Evolutionary conservation across 352 stramenopile species (phyloP).

Genomic region (Globisporangium polare): DNA sequence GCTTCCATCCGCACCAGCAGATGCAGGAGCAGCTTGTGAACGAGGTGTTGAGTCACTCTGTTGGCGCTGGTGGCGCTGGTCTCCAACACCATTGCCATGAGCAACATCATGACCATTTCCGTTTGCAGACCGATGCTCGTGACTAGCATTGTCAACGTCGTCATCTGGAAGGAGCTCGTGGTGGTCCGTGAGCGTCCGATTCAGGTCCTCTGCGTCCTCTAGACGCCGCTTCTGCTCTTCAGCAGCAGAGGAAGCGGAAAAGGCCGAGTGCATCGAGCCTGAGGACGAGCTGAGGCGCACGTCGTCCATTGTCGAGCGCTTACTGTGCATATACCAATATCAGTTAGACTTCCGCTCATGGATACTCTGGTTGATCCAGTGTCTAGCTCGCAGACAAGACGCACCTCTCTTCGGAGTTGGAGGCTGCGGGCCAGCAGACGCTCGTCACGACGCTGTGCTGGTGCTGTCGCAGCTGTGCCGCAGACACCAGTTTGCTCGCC

Average conservation of each 20-base stretch:
- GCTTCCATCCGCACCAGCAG: background rate
- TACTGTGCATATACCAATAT: background rate
- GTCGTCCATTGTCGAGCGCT: constrained; percentile 17
- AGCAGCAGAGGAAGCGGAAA: background rate
- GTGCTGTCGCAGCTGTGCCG: background rate
- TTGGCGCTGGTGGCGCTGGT: background rate
- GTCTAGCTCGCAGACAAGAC: background rate
- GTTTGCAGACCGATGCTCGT: background rate
- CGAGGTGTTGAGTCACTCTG: background rate
- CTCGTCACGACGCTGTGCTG: background rate
- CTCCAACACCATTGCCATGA: background rate
- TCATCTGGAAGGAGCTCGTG: background rate
- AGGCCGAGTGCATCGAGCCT: constrained; percentile 16
- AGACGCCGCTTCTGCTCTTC: constrained; percentile 5
- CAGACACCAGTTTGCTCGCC: background rate
- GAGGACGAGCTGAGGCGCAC: constrained; percentile 20
- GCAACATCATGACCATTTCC: background rate
- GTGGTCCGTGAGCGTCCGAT: background rate
- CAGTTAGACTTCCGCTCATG: no score
- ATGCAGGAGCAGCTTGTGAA: background rate
- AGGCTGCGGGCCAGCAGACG: constrained; percentile 24
- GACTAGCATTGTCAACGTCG: background rate
- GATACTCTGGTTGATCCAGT: background rate
- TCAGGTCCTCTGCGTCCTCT: constrained; percentile 5
- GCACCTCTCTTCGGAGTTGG: constrained; percentile 19